phyloP scores from a whole-genome alignment of 208 protist genomes.

The Angomonas desouzai region DNA sequence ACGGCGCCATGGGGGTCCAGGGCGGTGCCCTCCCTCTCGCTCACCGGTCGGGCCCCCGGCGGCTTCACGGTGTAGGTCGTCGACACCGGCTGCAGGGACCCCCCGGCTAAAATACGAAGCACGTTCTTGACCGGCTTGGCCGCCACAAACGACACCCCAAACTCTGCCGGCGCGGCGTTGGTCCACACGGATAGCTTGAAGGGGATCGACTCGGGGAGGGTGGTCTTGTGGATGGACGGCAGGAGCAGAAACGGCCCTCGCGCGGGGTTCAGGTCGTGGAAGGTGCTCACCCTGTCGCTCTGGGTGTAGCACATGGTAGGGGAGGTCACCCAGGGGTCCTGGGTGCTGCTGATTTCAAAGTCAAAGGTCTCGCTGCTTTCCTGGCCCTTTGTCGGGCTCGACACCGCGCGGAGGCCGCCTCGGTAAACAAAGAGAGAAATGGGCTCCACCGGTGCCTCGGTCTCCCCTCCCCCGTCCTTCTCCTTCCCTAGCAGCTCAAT shows the following conservation, averaged over 20 bases:
- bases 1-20: constrained; percentile 3
- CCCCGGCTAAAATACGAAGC: not conserved
- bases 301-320: constrained; percentile 45
- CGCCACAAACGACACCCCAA: not conserved
- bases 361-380: not conserved
- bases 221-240: constrained; percentile 27
- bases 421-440: constrained; percentile 23
- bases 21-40: not conserved
- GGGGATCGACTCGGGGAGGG: not conserved
- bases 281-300: constrained; percentile 30
- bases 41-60: not conserved
- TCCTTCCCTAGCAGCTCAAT: constrained; percentile 2
- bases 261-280: constrained; percentile 39
- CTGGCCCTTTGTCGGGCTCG: not conserved
- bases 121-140: not conserved
- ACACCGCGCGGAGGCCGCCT: constrained; percentile 11
- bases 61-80: not conserved
- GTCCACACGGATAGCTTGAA: constrained; percentile 7
- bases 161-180: not conserved
- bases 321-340: constrained; percentile 33
- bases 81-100: not conserved
- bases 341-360: not conserved
- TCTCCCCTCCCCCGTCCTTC: too few species aligned
- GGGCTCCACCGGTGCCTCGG: constrained; percentile 14
- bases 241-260: constrained; percentile 56